Percentiles rank a stretch among this genome's conserved stretches.
Evolutionary conservation across 176 grass and related monocot genomes (phyloP).

Genomic region (Carex pumila): DNA sequence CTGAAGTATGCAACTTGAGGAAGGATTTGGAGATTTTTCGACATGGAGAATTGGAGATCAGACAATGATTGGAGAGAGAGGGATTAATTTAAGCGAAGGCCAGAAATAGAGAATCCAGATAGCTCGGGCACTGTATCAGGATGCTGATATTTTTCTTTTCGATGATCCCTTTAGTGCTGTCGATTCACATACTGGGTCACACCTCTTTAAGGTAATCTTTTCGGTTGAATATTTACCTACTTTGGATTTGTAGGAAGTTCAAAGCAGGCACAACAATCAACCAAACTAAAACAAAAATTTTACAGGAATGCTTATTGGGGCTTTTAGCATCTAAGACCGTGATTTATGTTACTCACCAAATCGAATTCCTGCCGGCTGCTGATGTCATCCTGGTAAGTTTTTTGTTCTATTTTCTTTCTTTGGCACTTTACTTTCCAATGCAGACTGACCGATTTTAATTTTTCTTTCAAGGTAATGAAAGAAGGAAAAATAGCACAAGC

Average conservation of each 20-base stretch:
- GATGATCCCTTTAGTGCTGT: constrained; percentile 77
- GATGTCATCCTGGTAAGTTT: constrained; percentile 78
- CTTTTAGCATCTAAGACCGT: constrained; percentile 63
- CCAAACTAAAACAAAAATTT: constrained; percentile 10
- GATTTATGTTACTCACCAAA: constrained; percentile 89
- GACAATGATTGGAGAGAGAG: constrained; percentile 71
- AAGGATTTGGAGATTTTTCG: constrained; percentile 49
- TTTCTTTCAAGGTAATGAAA: constrained; percentile 38
- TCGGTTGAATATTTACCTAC: background rate
- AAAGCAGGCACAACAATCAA: background rate
- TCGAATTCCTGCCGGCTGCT: constrained; percentile 79
- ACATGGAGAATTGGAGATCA: constrained; percentile 50
- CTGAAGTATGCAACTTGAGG: too few relatives aligned
- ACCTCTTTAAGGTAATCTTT: constrained; percentile 56
- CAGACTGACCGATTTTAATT: background rate
- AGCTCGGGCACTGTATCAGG: constrained; percentile 60
- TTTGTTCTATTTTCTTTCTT: background rate
- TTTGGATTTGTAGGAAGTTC: background rate
- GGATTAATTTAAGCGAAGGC: constrained; percentile 67
- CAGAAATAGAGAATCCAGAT: constrained; percentile 66
- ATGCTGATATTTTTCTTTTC: constrained; percentile 67
- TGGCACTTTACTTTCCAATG: background rate
- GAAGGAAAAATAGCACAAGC: constrained; percentile 53
- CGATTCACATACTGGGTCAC: constrained; percentile 51
- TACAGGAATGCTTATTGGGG: constrained; percentile 55